Evolutionary conservation across 148 eudicot species (phyloP).

Genomic region (Vaccinium corymbosum): DNA sequence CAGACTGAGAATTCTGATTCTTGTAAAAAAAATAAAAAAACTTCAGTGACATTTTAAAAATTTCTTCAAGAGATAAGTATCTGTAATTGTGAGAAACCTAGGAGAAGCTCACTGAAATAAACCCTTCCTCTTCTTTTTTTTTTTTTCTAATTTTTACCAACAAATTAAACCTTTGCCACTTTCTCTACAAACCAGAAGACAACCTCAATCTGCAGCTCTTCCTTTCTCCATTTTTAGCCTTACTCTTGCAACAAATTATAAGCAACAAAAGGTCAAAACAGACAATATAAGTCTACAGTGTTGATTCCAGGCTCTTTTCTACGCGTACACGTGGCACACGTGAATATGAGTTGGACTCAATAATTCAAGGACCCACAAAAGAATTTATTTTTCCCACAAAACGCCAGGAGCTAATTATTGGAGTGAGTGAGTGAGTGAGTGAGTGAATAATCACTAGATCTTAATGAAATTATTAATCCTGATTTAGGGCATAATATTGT

Average conservation of each 20-base stretch:
- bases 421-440: not conserved
- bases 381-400: not conserved
- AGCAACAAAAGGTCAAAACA: not conserved
- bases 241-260: no score
- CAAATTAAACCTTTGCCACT: not conserved
- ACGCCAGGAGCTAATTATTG: not conserved
- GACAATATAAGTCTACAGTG: not conserved
- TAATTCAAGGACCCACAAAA: slow-evolving; percentile 12
- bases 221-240: not conserved
- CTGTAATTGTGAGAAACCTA: no score
- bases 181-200: not conserved
- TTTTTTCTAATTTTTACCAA: no score
- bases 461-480: no score
- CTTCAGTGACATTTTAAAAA: not conserved
- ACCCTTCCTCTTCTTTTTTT: no score
- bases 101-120: no score
- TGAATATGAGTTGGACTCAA: slow-evolving; percentile 18
- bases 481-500: no score
- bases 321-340: slow-evolving; percentile 22
- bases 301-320: not conserved
- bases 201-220: not conserved
- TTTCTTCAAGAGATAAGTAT: not conserved
- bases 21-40: not conserved
- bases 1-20: no score
- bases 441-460: not conserved